phyloP scores from a whole-genome alignment of 345 rosid genomes.

The Euphorbia tirucalli region DNA sequence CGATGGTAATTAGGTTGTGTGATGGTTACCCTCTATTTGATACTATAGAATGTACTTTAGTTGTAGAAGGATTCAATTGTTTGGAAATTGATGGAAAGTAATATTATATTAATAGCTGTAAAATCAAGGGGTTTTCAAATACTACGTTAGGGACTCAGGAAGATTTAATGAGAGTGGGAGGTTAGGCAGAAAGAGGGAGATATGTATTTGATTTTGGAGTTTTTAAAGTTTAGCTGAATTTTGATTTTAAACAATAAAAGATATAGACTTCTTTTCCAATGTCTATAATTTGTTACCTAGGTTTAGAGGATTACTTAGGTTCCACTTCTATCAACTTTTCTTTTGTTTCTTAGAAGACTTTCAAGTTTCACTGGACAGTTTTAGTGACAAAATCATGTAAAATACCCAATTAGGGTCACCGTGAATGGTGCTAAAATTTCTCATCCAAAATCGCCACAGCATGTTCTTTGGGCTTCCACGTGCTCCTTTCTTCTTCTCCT shows the following conservation, averaged over 20 bases:
- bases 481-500: background rate
- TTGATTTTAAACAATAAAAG: background rate
- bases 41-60: slow-evolving; percentile 72
- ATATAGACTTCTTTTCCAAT: background rate
- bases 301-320: background rate
- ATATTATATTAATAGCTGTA: slow-evolving; percentile 72
- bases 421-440: background rate
- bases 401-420: background rate
- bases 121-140: slow-evolving; percentile 47
- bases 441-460: background rate
- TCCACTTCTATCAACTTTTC: background rate
- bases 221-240: background rate
- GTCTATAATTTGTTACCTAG: background rate
- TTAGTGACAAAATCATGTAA: background rate
- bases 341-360: background rate
- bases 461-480: background rate
- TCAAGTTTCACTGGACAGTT: background rate
- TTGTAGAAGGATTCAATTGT: slow-evolving; percentile 73
- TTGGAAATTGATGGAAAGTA: slow-evolving; percentile 70
- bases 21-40: slow-evolving; percentile 61
- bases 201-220: background rate
- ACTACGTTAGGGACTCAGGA: background rate
- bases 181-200: background rate
- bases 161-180: background rate
- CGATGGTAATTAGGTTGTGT: slow-evolving; percentile 65